These are phyloP conservation scores for Domatiomyces catenatus DNA, from an alignment of 2,329 filamentous ascomycete species.

Conservation along the genomic window DNA sequence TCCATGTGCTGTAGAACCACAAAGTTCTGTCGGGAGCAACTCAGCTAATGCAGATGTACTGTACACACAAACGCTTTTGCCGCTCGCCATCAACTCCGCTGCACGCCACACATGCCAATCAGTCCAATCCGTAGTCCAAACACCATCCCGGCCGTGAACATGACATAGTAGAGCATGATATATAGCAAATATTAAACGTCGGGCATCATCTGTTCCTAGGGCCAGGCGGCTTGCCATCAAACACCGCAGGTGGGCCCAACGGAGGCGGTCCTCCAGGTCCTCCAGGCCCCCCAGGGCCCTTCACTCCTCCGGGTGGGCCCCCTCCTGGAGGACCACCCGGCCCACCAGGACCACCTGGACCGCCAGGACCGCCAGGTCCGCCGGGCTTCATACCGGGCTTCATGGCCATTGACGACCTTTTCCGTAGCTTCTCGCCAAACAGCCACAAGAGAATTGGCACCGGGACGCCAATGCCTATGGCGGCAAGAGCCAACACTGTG, in stretches of 20 bases:
- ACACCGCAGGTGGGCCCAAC: not conserved
- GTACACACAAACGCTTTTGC: not conserved
- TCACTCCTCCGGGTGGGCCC: slow-evolving; percentile 4
- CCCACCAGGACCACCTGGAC: slow-evolving; percentile 9
- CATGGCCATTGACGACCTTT: slow-evolving; percentile 18
- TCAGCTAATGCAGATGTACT: not conserved
- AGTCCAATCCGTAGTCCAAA: not conserved
- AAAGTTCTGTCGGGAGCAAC: not conserved
- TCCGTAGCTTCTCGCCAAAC: slow-evolving; percentile 29
- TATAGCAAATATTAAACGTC: no score
- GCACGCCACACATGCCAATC: not conserved
- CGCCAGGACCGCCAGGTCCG: slow-evolving; percentile 8
- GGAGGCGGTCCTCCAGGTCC: slow-evolving; percentile 8
- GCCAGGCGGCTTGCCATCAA: not conserved
- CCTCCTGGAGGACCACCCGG: slow-evolving; percentile 9
- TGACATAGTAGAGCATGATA: no score
- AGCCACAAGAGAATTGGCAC: slow-evolving; percentile 32
- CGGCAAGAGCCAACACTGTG: slow-evolving; percentile 31
- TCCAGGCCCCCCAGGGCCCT: slow-evolving; percentile 7
- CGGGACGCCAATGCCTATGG: slow-evolving; percentile 26
- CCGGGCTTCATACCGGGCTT: slow-evolving; percentile 9
- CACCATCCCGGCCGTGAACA: not conserved
- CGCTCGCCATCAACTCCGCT: not conserved
- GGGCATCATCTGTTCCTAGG: not conserved
- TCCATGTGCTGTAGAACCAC: not conserved